These are phyloP conservation scores for Polyrhizophydium stewartii DNA, from an alignment of 371 early-diverging fungal genomes.

Conservation along the genomic window DNA sequence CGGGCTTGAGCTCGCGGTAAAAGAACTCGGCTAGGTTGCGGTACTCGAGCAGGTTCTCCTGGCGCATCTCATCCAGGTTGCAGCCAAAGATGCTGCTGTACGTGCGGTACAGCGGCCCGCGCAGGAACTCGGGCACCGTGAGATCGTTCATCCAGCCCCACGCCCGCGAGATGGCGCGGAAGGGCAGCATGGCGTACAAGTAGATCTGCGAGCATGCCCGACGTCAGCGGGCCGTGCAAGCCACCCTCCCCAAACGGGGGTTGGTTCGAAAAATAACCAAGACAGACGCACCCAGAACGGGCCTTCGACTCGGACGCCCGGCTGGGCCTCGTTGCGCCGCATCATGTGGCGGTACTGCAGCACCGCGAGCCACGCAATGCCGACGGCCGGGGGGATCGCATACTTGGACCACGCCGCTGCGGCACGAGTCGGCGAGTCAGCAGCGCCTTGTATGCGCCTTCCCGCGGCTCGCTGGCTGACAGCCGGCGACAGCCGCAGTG, in stretches of 20 bases:
- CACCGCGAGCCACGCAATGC: constrained; percentile 67
- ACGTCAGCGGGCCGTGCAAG: not conserved
- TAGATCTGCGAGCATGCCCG: constrained; percentile 67
- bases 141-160: constrained; percentile 84
- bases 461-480: too few relatives aligned
- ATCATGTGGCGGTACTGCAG: constrained; percentile 58
- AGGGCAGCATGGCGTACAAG: constrained; percentile 78
- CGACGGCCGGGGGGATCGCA: constrained; percentile 43
- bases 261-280: not conserved
- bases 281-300: constrained; percentile 69
- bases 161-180: constrained; percentile 79
- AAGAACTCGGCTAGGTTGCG: constrained; percentile 87
- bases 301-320: constrained; percentile 23
- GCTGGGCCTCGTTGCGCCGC: constrained; percentile 17
- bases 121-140: constrained; percentile 73
- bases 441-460: too few relatives aligned
- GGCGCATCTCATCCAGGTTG: constrained; percentile 88
- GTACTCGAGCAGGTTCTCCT: constrained; percentile 71
- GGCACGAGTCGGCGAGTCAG: too few relatives aligned
- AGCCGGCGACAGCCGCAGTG: too few relatives aligned
- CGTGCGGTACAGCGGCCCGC: constrained; percentile 66
- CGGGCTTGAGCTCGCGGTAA: constrained; percentile 78
- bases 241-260: not conserved
- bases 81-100: constrained; percentile 88
- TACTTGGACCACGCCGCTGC: too few relatives aligned